Evolutionary conservation across 2,329 filamentous ascomycete genomes (phyloP), one percentile per base, ranked within the genome.

Genomic region (Cladosporium cucumerinum): DNA sequence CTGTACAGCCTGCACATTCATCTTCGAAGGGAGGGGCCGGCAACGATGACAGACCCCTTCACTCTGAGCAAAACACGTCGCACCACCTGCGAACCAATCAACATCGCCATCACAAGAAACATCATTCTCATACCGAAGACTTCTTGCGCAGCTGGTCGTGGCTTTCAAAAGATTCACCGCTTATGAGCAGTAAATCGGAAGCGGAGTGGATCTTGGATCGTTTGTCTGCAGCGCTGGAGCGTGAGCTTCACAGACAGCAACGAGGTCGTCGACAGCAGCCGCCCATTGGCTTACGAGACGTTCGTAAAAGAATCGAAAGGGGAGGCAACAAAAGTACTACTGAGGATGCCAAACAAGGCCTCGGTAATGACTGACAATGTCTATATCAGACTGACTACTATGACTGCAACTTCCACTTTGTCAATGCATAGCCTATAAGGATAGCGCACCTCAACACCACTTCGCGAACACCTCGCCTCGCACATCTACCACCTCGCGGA

Each of bases 131-230:
- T 3, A 28, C 55, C 5, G 34, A 58, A 39, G 36, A 26, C 1
- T 46, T 58, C 16, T 36, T 58, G 7, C 55, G 26, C 10, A 76
- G 82, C 67, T 92, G 90, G 89, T 91, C 88, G 36, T 93, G 90
- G 90, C 82, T 93, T 1, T 89, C 88, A 0, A 82, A 86, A 55
- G 79, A 85, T 16, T 90, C 87, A 69, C 90, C 90, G 3, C 79
- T 93, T 14, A 88, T 92, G 85, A 85, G 88, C 3, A 82, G 83
- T 57, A 84, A 87, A 71, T 85, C 85, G 64, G 90, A 93, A 77
- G 84, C 86, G 16, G 86, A 91, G 73, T 93, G 90, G 90, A 86
- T 93, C 39, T 75, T 92, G 48, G 87, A 91, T 66, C 82, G 85
- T 66, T 75, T 93, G 60, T 84, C 84, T 66, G 80, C 81, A 60